Base-by-base conservation (phyloP, 1,284 basidiomycete genomes). In the Cerrena zonata region DNA sequence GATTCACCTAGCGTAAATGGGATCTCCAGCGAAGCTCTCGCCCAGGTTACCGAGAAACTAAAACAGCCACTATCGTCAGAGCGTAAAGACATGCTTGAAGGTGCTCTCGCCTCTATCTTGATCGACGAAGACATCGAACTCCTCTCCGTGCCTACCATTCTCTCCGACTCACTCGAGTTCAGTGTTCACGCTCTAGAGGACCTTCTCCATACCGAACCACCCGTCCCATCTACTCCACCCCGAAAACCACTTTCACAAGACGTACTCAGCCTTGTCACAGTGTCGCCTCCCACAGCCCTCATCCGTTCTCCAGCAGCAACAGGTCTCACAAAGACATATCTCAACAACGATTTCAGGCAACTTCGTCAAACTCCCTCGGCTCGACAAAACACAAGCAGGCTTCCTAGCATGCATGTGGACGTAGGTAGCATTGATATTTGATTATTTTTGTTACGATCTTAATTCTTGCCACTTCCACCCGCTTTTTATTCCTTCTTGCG, bases 281-380 rank as follows among this genome's bases (percentile, higher is more conserved):
- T 84, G 19, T 86, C 84, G 1, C 87, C 87, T 2, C 83, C 84
- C 10, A 80, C 80, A 3, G 79, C 85, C 7, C 58, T 89, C 18
- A 70, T 90, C 42, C 76, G 86, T 42, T 86, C 84, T 1, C 85
- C 86, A 0, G 83, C 80, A 1, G 79, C 82, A 22, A 85, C 84
- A 0, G 84, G 85, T n/a, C 72, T 90, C 26, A 89, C 88, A 15
- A 91, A 89, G 69, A 89, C 77, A 52, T 91, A 90, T 58, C 64
- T 64, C 21, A 84, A 78, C 62, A 89, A 90, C 58, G 87, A 89
- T 64, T 90, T 90, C 58, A 73, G 87, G 51, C 78, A 86, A 61
- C 69, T 89, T 56, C 73, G 87, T 47, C 81, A 84, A 64, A 69
- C 73, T 25, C 76, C 84, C 27, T 77, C 78, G 19, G 78, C 82